Base-by-base conservation (phyloP, 1,284 basidiomycete species). In the Marasmius tenuissimus region DNA sequence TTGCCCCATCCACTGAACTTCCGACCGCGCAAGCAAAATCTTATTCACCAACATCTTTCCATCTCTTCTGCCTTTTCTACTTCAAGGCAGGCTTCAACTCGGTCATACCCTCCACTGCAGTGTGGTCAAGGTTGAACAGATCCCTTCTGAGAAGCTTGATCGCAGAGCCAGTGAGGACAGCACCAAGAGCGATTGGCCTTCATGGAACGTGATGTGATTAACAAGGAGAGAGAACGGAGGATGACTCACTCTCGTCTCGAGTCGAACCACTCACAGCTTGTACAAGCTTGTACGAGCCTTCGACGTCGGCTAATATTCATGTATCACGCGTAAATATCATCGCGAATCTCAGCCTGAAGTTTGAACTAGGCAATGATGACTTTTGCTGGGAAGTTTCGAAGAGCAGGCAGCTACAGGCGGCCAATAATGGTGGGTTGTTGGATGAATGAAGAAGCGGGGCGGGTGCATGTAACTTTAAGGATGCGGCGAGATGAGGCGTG, bases 101-200 rank as follows among this genome's bases (percentile, higher is more conserved):
- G 60, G 80, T 83, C 68, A 82, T 91, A 20, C 94, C 94, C 48
- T 89, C 96, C 69, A 93, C 85, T 10, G 77, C 76, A n/a, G 98
- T 81, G 27, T 96, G 95, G 73, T 94, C 88, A 0, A 96, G 95
- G 59, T 87, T 85, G 63, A 78, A 82, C 60, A 98, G 76, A 74
- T 98, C 89, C 97, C 97, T 98, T n/a, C 96, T 97, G 69, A 93
- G 96, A 34, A 98, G 80, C 5, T 85, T 81, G 38, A 98, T 84
- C 0, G 97, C 96, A 47, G 92, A 86, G 14, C 93, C 97, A 14
- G 97, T 97, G n/a, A 98, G 85, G 47, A 99, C 97, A 8, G 95
- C 94, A n/a, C 97, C 97, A 45, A 99, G 81, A 5, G 97, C 97
- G 6, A 97, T 99, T 9, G 94, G 95, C 74, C 92, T 93, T 64